Evolutionary conservation across 2,329 filamentous ascomycete genomes (phyloP), one percentile per base, ranked within the genome.

Genomic region (Tolypocladium inflatum): DNA sequence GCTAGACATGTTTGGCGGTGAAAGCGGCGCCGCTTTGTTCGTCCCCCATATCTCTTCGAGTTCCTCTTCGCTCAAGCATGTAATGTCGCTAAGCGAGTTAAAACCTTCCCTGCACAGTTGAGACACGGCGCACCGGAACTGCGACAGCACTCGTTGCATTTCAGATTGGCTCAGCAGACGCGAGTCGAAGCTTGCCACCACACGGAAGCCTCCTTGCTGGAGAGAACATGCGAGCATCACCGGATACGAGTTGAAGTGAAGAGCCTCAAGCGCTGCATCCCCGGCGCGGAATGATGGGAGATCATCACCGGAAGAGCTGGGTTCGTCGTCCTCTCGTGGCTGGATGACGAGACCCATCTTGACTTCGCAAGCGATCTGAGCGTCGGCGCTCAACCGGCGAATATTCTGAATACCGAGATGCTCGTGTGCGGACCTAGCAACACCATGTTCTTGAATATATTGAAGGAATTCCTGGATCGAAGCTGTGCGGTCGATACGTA

Each of bases 221-320:
- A 86, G 68, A 1, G 80, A 83, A 62, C 83, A 87, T 43, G 86
- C 84, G 41, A 87, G 70, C 74, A 87, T 86, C 33, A 87, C 76
- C 4, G 82, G 80, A 65, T 86, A 86, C 0, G 77, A 78, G 65
- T 79, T 79, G 63, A 79, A 79, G 65, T 78, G 78, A 43, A 85
- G 72, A 0, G 82, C 83, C 61, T 85, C 82, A 21, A 80, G 76
- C 0, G 81, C 82, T 0, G 80, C 78, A 61, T 84, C 81, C 0
- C 72, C 75, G 37, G 81, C 79, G 33, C 79, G 77, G 11, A 80
- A 78, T 0, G 80, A 45, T 63, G 68, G 60, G 68, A 78, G 26
- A 65, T 71, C 50, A 60, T 70, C 64, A 33, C 30, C 4, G 5
- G 30, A 33, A 33, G 30, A 33, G 30, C 30, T 33, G 30, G 30